These are phyloP conservation scores for Alternaria triticimaculans DNA, from an alignment of 2,329 filamentous ascomycete species.

Conservation along the genomic window DNA sequence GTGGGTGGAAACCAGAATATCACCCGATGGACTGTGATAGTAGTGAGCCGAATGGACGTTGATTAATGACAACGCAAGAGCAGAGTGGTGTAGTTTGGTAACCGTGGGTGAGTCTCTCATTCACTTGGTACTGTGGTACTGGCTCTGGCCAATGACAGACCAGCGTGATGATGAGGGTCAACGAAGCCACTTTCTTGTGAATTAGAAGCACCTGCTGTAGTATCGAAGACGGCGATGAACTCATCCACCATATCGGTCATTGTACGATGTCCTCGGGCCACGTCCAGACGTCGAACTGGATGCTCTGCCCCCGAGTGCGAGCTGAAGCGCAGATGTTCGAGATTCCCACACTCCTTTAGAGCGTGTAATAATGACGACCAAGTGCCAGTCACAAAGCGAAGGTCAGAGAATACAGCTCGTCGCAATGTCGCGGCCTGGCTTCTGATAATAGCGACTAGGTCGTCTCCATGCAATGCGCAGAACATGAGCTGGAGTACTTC, in stretches of 20 bases:
- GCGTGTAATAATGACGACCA: constrained; percentile 21
- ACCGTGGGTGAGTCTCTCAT: not conserved
- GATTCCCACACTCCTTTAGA: constrained; percentile 7
- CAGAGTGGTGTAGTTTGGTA: not conserved
- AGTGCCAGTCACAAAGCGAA: constrained; percentile 18
- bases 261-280: not conserved
- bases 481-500: constrained; percentile 25
- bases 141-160: not conserved
- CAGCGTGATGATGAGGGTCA: not conserved
- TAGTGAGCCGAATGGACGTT: not conserved
- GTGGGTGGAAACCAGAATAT: not conserved
- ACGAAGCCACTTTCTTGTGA: not conserved
- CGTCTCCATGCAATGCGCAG: constrained; percentile 18
- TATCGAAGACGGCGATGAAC: constrained; percentile 2
- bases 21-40: not conserved
- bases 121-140: not conserved
- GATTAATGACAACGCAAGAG: not conserved
- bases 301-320: constrained; percentile 4
- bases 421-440: constrained; percentile 23
- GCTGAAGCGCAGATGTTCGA: constrained; percentile 14
- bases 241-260: constrained; percentile 19
- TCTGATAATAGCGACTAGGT: constrained; percentile 21
- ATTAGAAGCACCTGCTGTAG: not conserved
- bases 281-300: not conserved
- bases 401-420: constrained; percentile 16